Base-by-base conservation (phyloP, 169 alveolate species). In the Plasmodium vinckei region DNA sequence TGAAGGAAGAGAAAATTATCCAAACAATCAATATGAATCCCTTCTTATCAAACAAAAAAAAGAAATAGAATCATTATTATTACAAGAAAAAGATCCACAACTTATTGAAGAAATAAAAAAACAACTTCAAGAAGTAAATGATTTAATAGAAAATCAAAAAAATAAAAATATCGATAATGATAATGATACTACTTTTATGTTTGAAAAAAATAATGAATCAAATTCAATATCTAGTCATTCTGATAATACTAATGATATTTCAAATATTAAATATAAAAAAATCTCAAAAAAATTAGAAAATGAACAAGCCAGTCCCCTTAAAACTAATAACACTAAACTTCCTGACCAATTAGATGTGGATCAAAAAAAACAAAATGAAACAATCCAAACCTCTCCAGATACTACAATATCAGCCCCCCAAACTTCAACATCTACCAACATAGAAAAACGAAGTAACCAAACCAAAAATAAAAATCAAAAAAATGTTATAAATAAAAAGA, bases 21-120 rank as follows among this genome's bases (percentile, higher is more conserved):
- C n/a, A 0, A 44, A 25, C 10, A 49, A 21, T 9, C 61, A 51
- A 51, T 49, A 49, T 69, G 17, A 17, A 21, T 17, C 12, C 6
- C 27, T 33, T 42, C 70, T 44, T 17, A 44, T 44, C 6, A 53
- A 59, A 39, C 12, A 63, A 44, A 42, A 59, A 27, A 63, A n/a
- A 17, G 61, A 44, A 21, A n/a, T 67, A 19, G 60, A 67, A 67
- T 15, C 13, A 17, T 44, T 42, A 13, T 6, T 67, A 19, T 44
- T 67, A 19, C 57, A 42, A 17, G 73, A 67, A 46, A 39, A 67
- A 7, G 60, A 19, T 2, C 13, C 23, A 67, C 23, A 67, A 67
- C 5, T 44, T 17, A 67, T 67, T 42, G 25, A 39, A 42, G 61
- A 67, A 19, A 46, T 21, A 2, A 42, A 19, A 67, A 67, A 67